Percentiles rank a stretch among this genome's conserved stretches.
Conservation (phyloP, 805 yeast species). For the Candida silvicultrix region DNA sequence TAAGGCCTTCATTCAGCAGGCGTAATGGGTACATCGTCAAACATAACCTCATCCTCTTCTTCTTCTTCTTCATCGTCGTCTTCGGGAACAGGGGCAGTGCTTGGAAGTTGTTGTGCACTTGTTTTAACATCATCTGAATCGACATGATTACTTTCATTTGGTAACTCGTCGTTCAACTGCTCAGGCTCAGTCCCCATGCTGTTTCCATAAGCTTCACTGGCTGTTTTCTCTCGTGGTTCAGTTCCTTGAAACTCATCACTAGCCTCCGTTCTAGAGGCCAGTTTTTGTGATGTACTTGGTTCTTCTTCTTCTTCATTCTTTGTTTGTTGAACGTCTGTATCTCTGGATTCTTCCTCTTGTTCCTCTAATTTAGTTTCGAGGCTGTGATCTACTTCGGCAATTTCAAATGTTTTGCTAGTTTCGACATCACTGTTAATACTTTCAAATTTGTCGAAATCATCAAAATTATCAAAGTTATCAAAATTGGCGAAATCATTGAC, state of each 20-base stretch:
- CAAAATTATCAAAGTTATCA: background rate
- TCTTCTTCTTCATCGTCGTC: conserved; percentile 21
- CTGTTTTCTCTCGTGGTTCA: no score
- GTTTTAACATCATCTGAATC: background rate
- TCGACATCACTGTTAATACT: background rate
- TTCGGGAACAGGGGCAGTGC: conserved; percentile 19
- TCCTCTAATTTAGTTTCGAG: background rate
- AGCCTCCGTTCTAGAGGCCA: background rate
- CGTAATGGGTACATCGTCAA: conserved; percentile 17
- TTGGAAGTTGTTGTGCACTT: background rate
- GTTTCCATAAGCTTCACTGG: background rate
- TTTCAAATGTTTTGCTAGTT: background rate
- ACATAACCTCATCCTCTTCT: conserved; percentile 17
- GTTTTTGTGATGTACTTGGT: background rate
- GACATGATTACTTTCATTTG: background rate
- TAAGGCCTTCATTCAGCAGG: background rate
- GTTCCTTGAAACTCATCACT: background rate
- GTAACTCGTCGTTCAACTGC: background rate
- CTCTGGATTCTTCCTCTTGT: background rate
- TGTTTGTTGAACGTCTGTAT: background rate
- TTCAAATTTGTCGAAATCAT: background rate
- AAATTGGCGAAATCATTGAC: conserved; percentile 25
- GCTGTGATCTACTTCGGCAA: background rate
- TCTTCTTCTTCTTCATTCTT: background rate
- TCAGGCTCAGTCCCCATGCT: background rate